Conservation (phyloP, 257 asterid genomes). For the Scutellaria baicalensis region DNA sequence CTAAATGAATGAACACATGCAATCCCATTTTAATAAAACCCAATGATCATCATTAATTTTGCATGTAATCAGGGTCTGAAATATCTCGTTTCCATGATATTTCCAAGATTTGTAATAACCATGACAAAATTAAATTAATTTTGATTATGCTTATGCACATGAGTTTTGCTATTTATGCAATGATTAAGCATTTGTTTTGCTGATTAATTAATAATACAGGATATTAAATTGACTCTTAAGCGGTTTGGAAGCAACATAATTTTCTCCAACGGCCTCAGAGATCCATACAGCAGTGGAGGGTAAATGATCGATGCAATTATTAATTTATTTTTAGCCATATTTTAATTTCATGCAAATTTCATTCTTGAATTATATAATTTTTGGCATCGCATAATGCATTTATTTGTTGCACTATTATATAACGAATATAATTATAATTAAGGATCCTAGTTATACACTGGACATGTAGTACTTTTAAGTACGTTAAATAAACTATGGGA, state of each 20-base stretch:
- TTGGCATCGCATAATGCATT: not conserved
- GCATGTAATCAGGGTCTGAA: too few species aligned
- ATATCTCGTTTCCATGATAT: too few species aligned
- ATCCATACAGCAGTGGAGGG: constrained; percentile 59
- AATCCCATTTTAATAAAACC: too few species aligned
- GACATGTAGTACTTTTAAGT: too few species aligned
- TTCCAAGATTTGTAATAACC: too few species aligned
- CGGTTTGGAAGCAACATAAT: constrained; percentile 56
- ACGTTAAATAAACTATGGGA: too few species aligned
- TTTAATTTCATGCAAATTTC: not conserved
- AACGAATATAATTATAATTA: not conserved
- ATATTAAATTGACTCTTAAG: constrained; percentile 32
- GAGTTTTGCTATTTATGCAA: too few species aligned
- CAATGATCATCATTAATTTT: too few species aligned
- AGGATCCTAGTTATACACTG: too few species aligned
- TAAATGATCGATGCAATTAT: not conserved
- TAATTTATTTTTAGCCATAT: not conserved
- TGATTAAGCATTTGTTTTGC: not conserved
- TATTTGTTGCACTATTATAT: not conserved
- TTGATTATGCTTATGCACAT: too few species aligned
- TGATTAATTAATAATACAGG: constrained; percentile 23
- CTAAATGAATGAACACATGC: too few species aligned
- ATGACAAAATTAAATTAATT: too few species aligned
- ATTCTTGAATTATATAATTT: not conserved
- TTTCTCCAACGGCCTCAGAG: constrained; percentile 57